Evolutionary conservation across 1,139 yeast species (phyloP), one percentile per base, ranked within the genome.

Genomic region (Yamadazyma diddensiae): DNA sequence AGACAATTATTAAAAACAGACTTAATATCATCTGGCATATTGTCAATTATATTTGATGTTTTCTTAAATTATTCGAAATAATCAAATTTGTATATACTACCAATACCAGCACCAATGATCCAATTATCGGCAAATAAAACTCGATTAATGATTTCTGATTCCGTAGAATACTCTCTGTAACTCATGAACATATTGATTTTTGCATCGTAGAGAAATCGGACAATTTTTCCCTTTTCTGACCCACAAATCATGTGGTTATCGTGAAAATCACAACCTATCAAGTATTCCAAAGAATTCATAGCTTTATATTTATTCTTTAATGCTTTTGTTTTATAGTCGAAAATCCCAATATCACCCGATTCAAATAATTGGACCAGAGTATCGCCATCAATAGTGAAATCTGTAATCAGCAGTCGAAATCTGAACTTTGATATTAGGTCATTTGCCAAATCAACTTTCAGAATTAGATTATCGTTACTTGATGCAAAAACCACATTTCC

Each of bases 391-490:
- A 43, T 15, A 15, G 27, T 30, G 26, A 45, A 45, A 21, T 40
- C 39, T 7, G 42, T 33, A 4, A 45, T 30, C 3, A 32, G 24
- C 6, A 24, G 26, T 2, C 30, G 36, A 21, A 53, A 49, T 12
- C 29, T 7, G 24, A 50, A 52, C 7, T 47, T 40, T 6, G 38
- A 28, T 15, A 52, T 22, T 15, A 36, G 33, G 13, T 47, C 53
- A 18, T 43, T 43, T 17, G 65, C 50, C 11, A 64, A 37, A 33
- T 65, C 69, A 14, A 62, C 42, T 1, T 49, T 33, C 39, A 50
- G 49, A 14, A 61, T 30, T 12, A 33, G 32, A 2, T 66, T 63
- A 31, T 61, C 58, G 23, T 62, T 55, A 22, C 65, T 57, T 11
- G 56, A 59, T 5, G 52, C 46, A 16, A 41, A 39, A 1, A 38